Percentiles rank a stretch among this genome's conserved stretches.
Evolutionary conservation across 2,329 filamentous ascomycete species (phyloP).

Genomic region (Chaetomiaceae sp.): DNA sequence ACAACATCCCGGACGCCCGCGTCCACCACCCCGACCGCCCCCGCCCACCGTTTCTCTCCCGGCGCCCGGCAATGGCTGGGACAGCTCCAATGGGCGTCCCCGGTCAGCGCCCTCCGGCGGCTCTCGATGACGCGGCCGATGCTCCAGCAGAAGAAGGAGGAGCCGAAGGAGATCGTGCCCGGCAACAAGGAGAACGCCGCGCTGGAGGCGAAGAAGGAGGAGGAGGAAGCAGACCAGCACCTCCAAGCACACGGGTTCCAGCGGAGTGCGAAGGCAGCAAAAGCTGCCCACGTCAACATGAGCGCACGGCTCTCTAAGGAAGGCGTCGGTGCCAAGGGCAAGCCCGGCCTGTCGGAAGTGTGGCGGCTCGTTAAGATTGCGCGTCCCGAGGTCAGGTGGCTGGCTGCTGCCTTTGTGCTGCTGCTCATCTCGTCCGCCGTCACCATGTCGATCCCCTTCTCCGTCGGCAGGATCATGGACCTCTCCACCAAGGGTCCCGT

Average conservation of each 20-base stretch:
- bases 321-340: conserved; percentile 53
- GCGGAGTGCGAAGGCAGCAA: conserved; percentile 75
- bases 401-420: conserved; percentile 75
- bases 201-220: conserved; percentile 27
- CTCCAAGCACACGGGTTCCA: conserved; percentile 37
- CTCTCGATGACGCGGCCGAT: conserved; percentile 26
- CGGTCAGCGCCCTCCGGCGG: conserved; percentile 21
- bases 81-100: conserved; percentile 21
- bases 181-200: conserved; percentile 9
- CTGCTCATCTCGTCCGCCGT: conserved; percentile 86
- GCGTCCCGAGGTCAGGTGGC: conserved; percentile 72
- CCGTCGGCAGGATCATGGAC: conserved; percentile 92
- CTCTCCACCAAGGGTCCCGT: conserved; percentile 71
- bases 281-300: conserved; percentile 85
- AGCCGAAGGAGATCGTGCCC: conserved; percentile 13
- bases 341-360: conserved; percentile 68
- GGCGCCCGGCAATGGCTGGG: conserved; percentile 11
- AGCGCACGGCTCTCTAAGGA: conserved; percentile 84
- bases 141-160: conserved; percentile 16
- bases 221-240: conserved; percentile 32
- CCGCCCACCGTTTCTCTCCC: conserved; percentile 4
- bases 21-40: conserved; percentile 1
- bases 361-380: conserved; percentile 87
- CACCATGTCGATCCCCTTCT: conserved; percentile 95
- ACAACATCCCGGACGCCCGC: conserved; percentile 1